Conservation (phyloP, 2,329 filamentous ascomycete species). For the Claviceps capensis region DNA sequence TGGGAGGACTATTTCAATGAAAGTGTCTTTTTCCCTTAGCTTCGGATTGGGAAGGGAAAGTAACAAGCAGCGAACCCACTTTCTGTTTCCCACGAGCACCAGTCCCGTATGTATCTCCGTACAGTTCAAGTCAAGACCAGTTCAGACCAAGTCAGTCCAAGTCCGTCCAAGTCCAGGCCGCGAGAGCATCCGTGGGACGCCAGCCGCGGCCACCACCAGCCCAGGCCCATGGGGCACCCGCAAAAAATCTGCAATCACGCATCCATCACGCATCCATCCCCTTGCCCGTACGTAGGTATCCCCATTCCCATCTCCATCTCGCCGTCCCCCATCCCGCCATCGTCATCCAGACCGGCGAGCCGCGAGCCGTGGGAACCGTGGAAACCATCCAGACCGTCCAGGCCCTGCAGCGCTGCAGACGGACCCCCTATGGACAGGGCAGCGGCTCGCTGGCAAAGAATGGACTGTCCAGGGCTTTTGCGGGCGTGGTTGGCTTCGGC, state of each 20-base stretch:
- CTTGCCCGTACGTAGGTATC: background rate
- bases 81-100: slow-evolving; percentile 1
- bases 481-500: background rate
- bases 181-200: background rate
- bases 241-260: background rate
- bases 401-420: background rate
- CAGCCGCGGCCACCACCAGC: background rate
- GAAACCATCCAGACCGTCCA: background rate
- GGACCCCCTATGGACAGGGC: too few species aligned
- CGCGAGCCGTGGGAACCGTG: background rate
- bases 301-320: background rate
- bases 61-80: slow-evolving; percentile 8
- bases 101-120: too few species aligned
- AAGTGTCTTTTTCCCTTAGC: slow-evolving; percentile 5
- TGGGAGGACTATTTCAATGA: slow-evolving; percentile 28
- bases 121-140: too few species aligned
- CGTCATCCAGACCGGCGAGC: background rate
- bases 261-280: background rate
- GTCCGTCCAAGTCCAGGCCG: background rate
- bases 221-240: background rate
- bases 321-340: background rate
- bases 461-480: background rate
- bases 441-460: too few species aligned
- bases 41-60: slow-evolving; percentile 1
- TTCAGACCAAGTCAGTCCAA: too few species aligned